Evolutionary conservation across 139 green algal genomes (phyloP).

Genomic region (Spirogloea muscicola): DNA sequence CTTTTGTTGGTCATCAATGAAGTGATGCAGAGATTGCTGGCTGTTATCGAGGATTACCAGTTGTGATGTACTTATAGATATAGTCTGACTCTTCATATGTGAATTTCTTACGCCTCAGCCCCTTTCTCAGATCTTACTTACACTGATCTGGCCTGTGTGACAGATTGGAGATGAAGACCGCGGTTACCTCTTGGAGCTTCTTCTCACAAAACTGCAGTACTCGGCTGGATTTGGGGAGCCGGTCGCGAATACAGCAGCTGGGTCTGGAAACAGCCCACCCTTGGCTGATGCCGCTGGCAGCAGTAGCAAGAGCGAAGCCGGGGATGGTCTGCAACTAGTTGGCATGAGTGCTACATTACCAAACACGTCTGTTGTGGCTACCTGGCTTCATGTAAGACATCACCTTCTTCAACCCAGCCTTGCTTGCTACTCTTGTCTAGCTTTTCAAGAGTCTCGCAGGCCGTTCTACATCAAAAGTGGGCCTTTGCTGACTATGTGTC

Average conservation of each 20-base stretch:
- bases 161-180: constrained; percentile 68
- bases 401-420: neutral
- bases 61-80: no score
- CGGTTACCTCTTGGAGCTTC: constrained; percentile 90
- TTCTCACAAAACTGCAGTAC: constrained; percentile 94
- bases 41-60: no score
- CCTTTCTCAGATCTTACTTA: no score
- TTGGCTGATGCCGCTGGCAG: constrained; percentile 18
- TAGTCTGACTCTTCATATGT: no score
- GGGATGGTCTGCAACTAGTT: constrained; percentile 75
- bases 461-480: no score
- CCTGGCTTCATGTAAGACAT: constrained; percentile 69
- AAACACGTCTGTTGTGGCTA: constrained; percentile 71
- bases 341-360: constrained; percentile 94
- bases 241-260: neutral
- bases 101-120: no score
- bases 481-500: no score
- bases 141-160: no score
- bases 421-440: neutral
- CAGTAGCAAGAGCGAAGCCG: constrained; percentile 25
- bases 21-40: no score
- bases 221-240: constrained; percentile 16
- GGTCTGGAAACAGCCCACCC: neutral
- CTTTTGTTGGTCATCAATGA: no score
- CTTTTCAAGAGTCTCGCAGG: neutral